Conservation (phyloP, 345 rosid genomes). For the Microcos paniculata region DNA sequence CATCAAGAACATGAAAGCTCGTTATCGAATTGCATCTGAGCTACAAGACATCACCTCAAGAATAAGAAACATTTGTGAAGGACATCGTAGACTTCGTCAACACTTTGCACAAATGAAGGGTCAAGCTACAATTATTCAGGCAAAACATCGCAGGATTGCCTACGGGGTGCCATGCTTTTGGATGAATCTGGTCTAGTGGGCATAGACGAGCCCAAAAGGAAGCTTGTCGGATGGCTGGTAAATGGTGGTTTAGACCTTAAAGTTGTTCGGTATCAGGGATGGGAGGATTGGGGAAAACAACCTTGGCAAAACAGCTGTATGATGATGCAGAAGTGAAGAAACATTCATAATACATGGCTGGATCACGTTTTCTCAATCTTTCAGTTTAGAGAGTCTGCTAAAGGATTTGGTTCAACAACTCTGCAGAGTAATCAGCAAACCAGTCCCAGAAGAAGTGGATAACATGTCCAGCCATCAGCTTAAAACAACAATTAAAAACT, state of each 20-base stretch:
- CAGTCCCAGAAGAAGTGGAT: constrained; percentile 29
- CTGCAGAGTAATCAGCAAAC: constrained; percentile 20
- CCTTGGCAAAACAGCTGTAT: constrained; percentile 38
- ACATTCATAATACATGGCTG: constrained; percentile 26
- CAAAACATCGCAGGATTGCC: constrained; percentile 15
- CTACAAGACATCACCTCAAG: constrained; percentile 23
- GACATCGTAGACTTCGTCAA: constrained; percentile 20
- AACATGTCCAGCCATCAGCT: constrained; percentile 25
- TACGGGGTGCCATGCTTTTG: constrained; percentile 32
- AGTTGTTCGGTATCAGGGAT: constrained; percentile 33
- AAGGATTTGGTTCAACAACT: constrained; percentile 29
- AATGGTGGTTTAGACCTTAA: constrained; percentile 4
- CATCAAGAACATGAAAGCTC: constrained; percentile 28
- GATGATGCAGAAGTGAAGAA: constrained; percentile 25
- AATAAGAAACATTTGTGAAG: constrained; percentile 12
- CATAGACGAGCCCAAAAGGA: constrained; percentile 29
- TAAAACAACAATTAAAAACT: constrained; percentile 20
- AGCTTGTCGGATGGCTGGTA: constrained; percentile 22
- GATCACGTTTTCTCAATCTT: constrained; percentile 33
- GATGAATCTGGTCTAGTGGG: constrained; percentile 40
- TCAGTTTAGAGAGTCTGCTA: constrained; percentile 24
- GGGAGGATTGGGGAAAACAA: constrained; percentile 50
- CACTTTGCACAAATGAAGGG: constrained; percentile 14
- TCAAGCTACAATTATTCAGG: neutral
- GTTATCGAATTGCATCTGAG: constrained; percentile 17